Conservation (phyloP, 2,329 filamentous ascomycete species). For the Ceratocystis eucalypticola region DNA sequence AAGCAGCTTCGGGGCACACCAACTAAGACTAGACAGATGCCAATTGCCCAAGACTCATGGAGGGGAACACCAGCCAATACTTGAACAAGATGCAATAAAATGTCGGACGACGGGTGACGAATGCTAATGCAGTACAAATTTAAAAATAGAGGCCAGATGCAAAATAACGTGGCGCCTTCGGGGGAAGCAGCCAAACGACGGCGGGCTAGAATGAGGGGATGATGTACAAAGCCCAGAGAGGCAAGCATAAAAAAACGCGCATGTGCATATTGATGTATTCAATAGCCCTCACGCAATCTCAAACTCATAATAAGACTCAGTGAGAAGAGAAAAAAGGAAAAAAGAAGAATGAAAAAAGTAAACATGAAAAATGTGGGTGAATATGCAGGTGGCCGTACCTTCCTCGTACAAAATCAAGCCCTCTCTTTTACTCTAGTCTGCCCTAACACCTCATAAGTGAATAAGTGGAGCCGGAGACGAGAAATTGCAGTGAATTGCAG, state of each 20-base stretch:
- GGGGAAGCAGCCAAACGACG: background rate
- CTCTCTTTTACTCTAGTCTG: background rate
- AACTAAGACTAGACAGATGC: background rate
- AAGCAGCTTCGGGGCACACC: background rate
- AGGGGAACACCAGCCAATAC: background rate
- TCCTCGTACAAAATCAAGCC: conserved; percentile 4
- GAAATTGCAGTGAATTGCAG: background rate
- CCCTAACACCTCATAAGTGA: background rate
- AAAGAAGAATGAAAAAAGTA: background rate
- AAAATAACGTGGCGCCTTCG: background rate
- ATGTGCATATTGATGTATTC: background rate
- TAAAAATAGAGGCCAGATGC: background rate
- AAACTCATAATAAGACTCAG: background rate
- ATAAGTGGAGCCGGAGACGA: background rate
- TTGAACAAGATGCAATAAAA: background rate
- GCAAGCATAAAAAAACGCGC: background rate
- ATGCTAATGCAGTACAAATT: background rate
- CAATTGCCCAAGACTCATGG: background rate
- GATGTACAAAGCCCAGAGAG: too few relatives aligned
- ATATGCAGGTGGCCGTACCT: background rate
- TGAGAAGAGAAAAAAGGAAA: background rate
- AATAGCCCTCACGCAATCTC: background rate
- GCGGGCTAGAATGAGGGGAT: background rate
- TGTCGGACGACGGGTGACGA: background rate
- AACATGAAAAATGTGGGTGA: background rate